These are phyloP conservation scores for Hibiscus trionum DNA, from an alignment of 345 rosid species.

Conservation along the genomic window DNA sequence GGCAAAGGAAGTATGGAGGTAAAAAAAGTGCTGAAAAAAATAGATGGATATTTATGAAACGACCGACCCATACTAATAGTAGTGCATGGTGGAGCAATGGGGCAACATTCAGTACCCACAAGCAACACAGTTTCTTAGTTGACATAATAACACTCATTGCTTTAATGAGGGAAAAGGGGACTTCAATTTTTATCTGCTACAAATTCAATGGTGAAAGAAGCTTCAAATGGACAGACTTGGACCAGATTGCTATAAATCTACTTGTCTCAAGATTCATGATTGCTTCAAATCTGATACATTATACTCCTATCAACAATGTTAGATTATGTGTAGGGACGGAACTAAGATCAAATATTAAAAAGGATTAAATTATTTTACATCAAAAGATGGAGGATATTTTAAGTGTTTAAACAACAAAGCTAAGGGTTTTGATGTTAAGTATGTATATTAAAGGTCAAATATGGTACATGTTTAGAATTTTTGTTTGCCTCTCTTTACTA, in stretches of 20 bases:
- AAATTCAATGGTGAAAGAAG: not conserved
- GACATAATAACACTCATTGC: not conserved
- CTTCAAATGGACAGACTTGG: not conserved
- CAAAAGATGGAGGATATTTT: too few relatives aligned
- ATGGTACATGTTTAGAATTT: too few relatives aligned
- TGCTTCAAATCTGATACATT: not conserved
- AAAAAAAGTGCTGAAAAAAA: not conserved
- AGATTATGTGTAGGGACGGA: too few relatives aligned
- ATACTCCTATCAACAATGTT: not conserved
- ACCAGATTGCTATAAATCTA: not conserved
- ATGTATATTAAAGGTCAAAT: too few relatives aligned
- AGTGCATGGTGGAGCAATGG: not conserved
- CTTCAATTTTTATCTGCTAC: not conserved
- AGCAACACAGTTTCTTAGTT: too few relatives aligned
- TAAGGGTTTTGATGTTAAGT: too few relatives aligned
- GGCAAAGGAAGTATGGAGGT: conserved; percentile 24
- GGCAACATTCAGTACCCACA: too few relatives aligned
- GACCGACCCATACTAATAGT: not conserved
- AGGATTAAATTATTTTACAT: too few relatives aligned
- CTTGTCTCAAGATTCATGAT: not conserved
- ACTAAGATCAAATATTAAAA: too few relatives aligned
- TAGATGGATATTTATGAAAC: conserved; percentile 12
- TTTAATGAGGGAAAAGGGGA: not conserved
- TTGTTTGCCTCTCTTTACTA: too few relatives aligned
- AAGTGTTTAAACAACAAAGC: too few relatives aligned